Base-by-base conservation (phyloP, 78 protist species). In the Tieghemostelium lacteum region DNA sequence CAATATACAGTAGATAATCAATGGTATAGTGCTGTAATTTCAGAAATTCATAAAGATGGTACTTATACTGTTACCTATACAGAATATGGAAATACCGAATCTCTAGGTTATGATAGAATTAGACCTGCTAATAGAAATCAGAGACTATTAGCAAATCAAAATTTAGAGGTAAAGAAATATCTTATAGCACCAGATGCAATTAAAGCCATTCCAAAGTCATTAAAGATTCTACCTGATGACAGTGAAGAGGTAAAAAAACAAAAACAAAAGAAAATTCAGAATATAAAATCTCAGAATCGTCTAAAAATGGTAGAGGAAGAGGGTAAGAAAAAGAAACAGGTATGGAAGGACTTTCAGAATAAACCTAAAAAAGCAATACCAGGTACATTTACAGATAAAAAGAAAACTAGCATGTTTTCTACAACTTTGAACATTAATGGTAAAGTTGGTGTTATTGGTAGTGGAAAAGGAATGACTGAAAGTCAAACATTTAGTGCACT, bases 381-480 rank as follows among this genome's bases (percentile, higher is more conserved):
- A 3, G 77, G 77, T 2, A 83, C 89, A 2, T 69, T 83, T n/a
- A 83, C 89, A 1, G 89, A 83, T 40, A 66, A 31, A 29, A 83
- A 83, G 58, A 83, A 69, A 50, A 54, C 40, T n/a, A 67, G 76
- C 19, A 83, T 83, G 72, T 83, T 83, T 42, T 83, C 89, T 37
- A 83, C 89, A 14, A 60, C 70, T 22, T 69, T 63, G 26, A 71
- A 72, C 22, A n/a, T 69, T 31, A 62, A 69, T 31, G 65, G 89
- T 26, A 66, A 58, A 33, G 89, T 83, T 4, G 89, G 89, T 60
- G 89, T 83, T 0, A 62, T 83, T 54, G 89, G 89, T 24, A 83
- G 89, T 83, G 89, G 89, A 0, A 67, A 71, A 36, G 89, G 78
- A 10, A 83, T 83, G 89, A 83, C 89, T 24, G 89, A 83, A 57